phyloP scores from a whole-genome alignment of 306 rosid genomes.

The Quercus suber region DNA sequence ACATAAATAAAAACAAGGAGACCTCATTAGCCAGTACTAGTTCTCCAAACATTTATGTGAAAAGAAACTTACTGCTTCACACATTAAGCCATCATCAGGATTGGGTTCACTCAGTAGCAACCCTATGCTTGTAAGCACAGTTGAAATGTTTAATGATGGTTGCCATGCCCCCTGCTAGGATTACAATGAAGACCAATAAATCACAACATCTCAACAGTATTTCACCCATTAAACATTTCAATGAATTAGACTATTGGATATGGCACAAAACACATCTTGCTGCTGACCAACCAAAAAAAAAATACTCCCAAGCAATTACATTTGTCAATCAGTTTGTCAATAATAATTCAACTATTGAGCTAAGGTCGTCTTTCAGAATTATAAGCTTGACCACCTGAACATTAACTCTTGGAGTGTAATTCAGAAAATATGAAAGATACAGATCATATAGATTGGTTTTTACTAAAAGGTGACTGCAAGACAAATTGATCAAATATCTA shows the following conservation, averaged over 20 bases:
- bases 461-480: not conserved
- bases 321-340: not conserved
- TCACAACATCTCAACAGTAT: not conserved
- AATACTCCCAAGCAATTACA: not conserved
- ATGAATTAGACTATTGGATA: not conserved
- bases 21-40: not conserved
- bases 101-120: constrained; percentile 43
- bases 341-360: not conserved
- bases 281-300: not conserved
- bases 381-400: not conserved
- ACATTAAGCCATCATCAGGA: constrained; percentile 47
- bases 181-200: not conserved
- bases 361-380: not conserved
- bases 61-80: constrained; percentile 34
- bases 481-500: not conserved
- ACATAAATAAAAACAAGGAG: not conserved
- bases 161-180: constrained; percentile 42
- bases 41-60: not conserved
- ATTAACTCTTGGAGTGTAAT: not conserved
- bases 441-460: not conserved
- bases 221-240: not conserved
- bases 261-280: not conserved
- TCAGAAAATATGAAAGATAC: not conserved
- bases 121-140: constrained; percentile 39
- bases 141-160: constrained; percentile 43